Evolutionary conservation across 768 basidiomycete species (phyloP), one percentile per base, ranked within the genome.

Genomic region (Krasilnikovozyma curviuscula): DNA sequence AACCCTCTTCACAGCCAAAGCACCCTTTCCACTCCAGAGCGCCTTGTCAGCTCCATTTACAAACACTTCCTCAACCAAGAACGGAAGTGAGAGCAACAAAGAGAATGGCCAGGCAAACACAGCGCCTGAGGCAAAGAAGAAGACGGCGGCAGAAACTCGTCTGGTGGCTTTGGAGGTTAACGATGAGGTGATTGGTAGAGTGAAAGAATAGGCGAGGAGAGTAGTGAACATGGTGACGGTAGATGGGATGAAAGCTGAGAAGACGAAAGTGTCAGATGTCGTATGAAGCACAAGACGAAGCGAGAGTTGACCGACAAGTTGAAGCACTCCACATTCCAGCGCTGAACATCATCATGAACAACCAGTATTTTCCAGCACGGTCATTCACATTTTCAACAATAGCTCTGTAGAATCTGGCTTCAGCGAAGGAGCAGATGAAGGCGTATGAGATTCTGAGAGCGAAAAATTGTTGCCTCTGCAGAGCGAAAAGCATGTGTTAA

Each of bases 61-160:
- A 58, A 86, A 81, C 19, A 95, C 67, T 61, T 97, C 85, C 62
- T 97, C 93, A 39, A 83, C 63, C 12, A 89, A 75, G 56, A 91
- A 89, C 1, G 93, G 93, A 13, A 93, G 66, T 0, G 83, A 76
- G 7, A 95, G 70, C 0, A 83, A 77, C 16, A 86, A 70, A n/a
- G 83, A 71, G 62, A 98, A 98, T 6, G 93, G 93, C 93, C 93
- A 98, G 5, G 91, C 93, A 29, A 95, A 73, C 42, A 97, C 74
- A 1, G 78, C 83, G 5, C 84, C 89, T 6, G 76, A 61, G 1
- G 83, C 84, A 60, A 86, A 83, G 40, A 71, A 65, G 39, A 79
- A 50, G 0, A 82, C 82, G 0, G 81, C 76, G 7, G 70, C 65
- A 48, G 54, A 59, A n/a, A 24, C 80, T 62, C 9, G 80, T 78